phyloP scores from a whole-genome alignment of 352 stramenopile genomes.

The Pythium scleroteichum region DNA sequence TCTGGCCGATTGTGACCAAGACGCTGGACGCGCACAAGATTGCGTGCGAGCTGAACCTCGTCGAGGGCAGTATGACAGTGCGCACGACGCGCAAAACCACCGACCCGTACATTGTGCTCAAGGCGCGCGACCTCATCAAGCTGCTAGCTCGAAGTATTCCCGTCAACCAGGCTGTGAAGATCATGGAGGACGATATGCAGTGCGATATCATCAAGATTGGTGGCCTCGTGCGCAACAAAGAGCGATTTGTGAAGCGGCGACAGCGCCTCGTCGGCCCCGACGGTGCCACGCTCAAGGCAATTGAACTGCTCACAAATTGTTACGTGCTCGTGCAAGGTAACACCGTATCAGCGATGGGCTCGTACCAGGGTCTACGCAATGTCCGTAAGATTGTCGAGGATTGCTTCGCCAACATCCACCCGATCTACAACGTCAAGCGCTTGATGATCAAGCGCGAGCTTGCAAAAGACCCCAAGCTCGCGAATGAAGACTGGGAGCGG shows the following conservation, averaged over 20 bases:
- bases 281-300: slow-evolving; percentile 95
- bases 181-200: slow-evolving; percentile 98
- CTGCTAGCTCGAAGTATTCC: slow-evolving; percentile 97
- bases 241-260: slow-evolving; percentile 98
- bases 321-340: slow-evolving; percentile 99
- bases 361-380: slow-evolving; percentile 91
- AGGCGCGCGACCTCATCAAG: slow-evolving; percentile 99
- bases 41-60: slow-evolving; percentile 97
- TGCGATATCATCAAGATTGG: slow-evolving; percentile 99
- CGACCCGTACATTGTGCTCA: slow-evolving; percentile 98
- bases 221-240: slow-evolving; percentile 98
- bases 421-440: slow-evolving; percentile 99
- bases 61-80: slow-evolving; percentile 94
- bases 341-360: slow-evolving; percentile 93
- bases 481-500: slow-evolving; percentile 97
- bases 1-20: slow-evolving; percentile 98
- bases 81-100: slow-evolving; percentile 95
- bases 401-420: slow-evolving; percentile 99
- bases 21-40: slow-evolving; percentile 95
- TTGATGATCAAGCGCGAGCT: slow-evolving; percentile 99
- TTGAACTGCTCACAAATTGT: slow-evolving; percentile 99
- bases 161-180: slow-evolving; percentile 95
- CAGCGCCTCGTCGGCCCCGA: slow-evolving; percentile 98
- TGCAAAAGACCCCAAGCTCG: slow-evolving; percentile 97
- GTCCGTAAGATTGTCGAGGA: slow-evolving; percentile 98